Percentiles rank a stretch among this genome's conserved stretches.
Conservation (phyloP, 2,329 filamentous ascomycete genomes). For the Microdochium paspali region DNA sequence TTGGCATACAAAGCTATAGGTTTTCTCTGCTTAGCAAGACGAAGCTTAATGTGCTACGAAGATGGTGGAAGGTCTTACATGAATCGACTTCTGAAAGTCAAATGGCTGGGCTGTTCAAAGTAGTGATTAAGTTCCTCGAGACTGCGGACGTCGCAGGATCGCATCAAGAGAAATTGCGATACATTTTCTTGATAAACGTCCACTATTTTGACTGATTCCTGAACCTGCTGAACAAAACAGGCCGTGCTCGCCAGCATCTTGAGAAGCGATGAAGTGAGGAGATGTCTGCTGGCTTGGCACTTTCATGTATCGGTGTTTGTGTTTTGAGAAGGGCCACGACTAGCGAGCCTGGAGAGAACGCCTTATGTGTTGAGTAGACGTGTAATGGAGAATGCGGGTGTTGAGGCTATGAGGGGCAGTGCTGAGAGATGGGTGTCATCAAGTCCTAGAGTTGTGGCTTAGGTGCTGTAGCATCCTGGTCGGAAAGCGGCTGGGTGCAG, state of each 20-base stretch:
- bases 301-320: background rate
- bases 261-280: background rate
- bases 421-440: background rate
- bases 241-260: conserved; percentile 4
- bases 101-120: conserved; percentile 3
- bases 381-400: no score
- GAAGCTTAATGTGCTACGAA: background rate
- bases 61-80: conserved; percentile 6
- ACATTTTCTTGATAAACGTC: conserved; percentile 5
- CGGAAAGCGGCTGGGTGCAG: background rate
- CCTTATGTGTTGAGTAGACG: no score
- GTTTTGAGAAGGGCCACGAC: background rate
- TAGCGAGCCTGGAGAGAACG: no score
- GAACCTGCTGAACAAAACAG: conserved; percentile 12
- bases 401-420: background rate
- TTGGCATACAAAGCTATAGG: conserved; percentile 19
- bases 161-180: background rate
- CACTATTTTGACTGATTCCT: conserved; percentile 10
- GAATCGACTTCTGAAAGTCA: conserved; percentile 9
- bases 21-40: no score
- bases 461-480: background rate
- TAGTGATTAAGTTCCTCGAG: conserved; percentile 7
- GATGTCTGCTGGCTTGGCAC: background rate
- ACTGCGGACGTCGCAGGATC: conserved; percentile 3
- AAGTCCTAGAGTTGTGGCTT: background rate